Percentiles rank a stretch among this genome's conserved stretches.
These are phyloP conservation scores for Cajanus cajan DNA, from an alignment of 306 rosid genomes.

Conservation along the genomic window DNA sequence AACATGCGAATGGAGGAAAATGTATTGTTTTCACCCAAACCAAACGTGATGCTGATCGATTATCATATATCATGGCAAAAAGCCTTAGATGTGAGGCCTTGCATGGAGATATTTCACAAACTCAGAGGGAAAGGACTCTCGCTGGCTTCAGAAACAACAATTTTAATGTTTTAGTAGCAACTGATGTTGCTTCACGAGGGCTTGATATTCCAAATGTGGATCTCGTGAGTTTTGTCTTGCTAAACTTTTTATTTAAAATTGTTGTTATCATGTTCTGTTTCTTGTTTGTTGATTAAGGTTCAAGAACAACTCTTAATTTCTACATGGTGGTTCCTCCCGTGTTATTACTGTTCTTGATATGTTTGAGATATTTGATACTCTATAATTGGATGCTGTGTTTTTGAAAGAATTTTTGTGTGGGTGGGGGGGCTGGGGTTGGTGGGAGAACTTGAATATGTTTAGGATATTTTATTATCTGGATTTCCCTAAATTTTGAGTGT, in stretches of 20 bases:
- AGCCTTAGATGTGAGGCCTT: slow-evolving; percentile 75
- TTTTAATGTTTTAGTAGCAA: slow-evolving; percentile 89
- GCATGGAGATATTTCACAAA: slow-evolving; percentile 97
- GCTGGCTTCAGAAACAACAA: slow-evolving; percentile 75
- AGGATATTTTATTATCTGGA: neutral
- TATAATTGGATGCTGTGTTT: no score
- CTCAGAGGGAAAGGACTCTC: slow-evolving; percentile 94
- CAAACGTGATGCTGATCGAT: slow-evolving; percentile 95
- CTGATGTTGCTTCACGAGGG: slow-evolving; percentile 98
- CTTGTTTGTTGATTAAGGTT: neutral
- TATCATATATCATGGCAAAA: slow-evolving; percentile 69
- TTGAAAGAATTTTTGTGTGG: neutral
- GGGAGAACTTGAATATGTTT: neutral
- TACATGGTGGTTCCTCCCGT: slow-evolving; percentile 3
- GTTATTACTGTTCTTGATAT: neutral
- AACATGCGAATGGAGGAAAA: slow-evolving; percentile 95
- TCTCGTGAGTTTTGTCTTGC: slow-evolving; percentile 60
- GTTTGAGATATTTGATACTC: neutral
- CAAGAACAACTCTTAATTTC: neutral
- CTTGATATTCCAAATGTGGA: slow-evolving; percentile 99
- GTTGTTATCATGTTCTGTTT: neutral
- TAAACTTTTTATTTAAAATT: neutral
- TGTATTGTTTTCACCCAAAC: slow-evolving; percentile 98
- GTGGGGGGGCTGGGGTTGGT: no score
- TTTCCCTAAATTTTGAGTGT: neutral